Conservation (phyloP, 495 filamentous ascomycete species). For the Penicillium paxilli region DNA sequence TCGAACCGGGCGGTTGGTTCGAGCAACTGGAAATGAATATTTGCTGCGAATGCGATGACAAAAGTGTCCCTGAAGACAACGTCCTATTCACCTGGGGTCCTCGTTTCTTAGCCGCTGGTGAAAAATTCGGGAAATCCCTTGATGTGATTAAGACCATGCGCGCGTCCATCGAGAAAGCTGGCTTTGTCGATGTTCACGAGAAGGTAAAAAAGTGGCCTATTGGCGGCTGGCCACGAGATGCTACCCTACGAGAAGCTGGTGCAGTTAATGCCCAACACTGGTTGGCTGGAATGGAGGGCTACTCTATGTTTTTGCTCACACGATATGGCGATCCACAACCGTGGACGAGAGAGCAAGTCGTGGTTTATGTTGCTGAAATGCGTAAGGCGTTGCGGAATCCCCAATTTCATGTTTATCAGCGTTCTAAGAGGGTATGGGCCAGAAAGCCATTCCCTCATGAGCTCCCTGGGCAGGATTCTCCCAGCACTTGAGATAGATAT, state of each 20-base stretch:
- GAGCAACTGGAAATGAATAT: conserved; percentile 51
- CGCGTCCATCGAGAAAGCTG: conserved; percentile 22
- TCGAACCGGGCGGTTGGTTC: conserved; percentile 47
- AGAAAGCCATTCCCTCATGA: too few species aligned
- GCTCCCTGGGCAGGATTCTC: too few species aligned
- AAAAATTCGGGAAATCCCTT: background rate
- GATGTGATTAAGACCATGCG: conserved; percentile 8
- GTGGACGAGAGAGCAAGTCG: conserved; percentile 5
- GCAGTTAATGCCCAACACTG: conserved; percentile 12
- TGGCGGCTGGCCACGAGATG: conserved; percentile 14
- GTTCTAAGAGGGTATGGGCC: too few species aligned
- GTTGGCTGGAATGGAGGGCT: conserved; percentile 18
- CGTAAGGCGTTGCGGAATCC: conserved; percentile 7
- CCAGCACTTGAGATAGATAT: too few species aligned
- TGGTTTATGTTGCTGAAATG: conserved; percentile 10
- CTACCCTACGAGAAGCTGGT: conserved; percentile 8
- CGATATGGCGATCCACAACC: conserved; percentile 1
- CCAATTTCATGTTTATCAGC: conserved; percentile 12
- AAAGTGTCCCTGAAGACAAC: conserved; percentile 29
- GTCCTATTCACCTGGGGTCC: conserved; percentile 15
- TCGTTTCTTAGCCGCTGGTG: background rate
- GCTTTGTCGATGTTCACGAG: conserved; percentile 22
- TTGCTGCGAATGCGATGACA: conserved; percentile 40
- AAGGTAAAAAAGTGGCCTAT: conserved; percentile 7
- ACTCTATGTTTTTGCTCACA: conserved; percentile 6